Base-by-base conservation (phyloP, 2,329 filamentous ascomycete species). In the Diaporthe velutina region DNA sequence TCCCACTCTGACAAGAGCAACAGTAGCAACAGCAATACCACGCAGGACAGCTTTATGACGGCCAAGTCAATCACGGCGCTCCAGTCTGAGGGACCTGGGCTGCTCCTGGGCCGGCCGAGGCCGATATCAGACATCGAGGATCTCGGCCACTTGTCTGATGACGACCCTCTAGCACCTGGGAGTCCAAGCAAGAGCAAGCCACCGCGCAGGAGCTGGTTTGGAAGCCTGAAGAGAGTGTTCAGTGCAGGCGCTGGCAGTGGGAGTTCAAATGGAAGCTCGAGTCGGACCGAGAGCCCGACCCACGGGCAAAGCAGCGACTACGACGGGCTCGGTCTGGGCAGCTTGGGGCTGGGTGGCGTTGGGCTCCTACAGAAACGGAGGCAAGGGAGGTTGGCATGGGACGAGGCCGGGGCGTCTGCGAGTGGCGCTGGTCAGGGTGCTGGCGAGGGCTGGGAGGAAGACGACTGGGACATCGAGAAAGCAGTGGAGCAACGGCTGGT, bases 401-500 rank as follows among this genome's bases (percentile, higher is more conserved):
- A 77, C 38, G 73, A 79, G 80, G 70, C 81, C 78, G 81, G 71
- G 79, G 85, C 70, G 83, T 75, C 54, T 76, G 76, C 48, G 77
- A 67, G 80, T 78, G 81, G 81, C 40, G 79, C 76, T 42, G 81
- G 78, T 57, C 83, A 82, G 77, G 82, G 83, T 61, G 78, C 79
- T 40, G 80, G 78, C 61, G 80, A 80, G 48, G 85, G 86, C 42
- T 91, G 93, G 73, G 92, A 91, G 82, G 90, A 92, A n/a, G 70
- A 72, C 10, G 88, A 95, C 72, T 94, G 93, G 93, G 94, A 95
- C 78, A 90, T 96, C 52, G 94, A 96, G 81, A 87, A 89, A 73
- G 93, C 93, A 3, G 90, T 93, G 1, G 92, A 95, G 84, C 90
- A 90, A 74, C 85, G 93, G 30, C 86, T 94, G 12, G 93, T 96